These are phyloP conservation scores for Leptomonas pyrrhocoris DNA, from an alignment of 208 protist species.

Conservation along the genomic window DNA sequence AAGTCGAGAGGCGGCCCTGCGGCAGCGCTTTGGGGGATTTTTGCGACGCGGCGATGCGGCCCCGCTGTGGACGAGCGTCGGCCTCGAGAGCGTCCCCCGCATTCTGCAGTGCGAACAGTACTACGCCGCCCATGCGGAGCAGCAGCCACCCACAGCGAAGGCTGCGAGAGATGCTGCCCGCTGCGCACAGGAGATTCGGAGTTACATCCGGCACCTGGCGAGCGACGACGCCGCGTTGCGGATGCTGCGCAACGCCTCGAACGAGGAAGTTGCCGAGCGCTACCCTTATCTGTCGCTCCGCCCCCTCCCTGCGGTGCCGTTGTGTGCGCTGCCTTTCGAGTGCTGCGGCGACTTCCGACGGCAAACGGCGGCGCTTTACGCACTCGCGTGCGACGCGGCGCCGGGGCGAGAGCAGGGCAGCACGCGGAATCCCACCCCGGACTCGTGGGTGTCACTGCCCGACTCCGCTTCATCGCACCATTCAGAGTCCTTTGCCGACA, in stretches of 20 bases:
- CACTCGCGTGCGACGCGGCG: not conserved
- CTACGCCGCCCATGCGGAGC: not conserved
- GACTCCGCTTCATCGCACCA: not conserved
- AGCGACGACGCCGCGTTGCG: conserved; percentile 23
- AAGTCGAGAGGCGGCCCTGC: conserved; percentile 19
- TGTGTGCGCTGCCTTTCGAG: conserved; percentile 26
- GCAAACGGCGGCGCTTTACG: conserved; percentile 6
- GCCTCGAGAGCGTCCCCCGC: conserved; percentile 25
- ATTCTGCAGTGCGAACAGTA: conserved; percentile 35
- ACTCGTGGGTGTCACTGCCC: not conserved
- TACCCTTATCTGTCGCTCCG: conserved; percentile 26
- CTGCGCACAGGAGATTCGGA: conserved; percentile 23
- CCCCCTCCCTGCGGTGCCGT: conserved; percentile 10
- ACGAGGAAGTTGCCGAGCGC: conserved; percentile 30
- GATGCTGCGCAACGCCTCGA: conserved; percentile 9
- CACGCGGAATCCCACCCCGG: not conserved
- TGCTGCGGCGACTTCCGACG: conserved; percentile 19
- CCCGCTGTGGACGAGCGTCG: conserved; percentile 18
- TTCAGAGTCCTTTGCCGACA: not conserved
- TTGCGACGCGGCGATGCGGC: conserved; percentile 9
- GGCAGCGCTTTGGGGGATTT: conserved; percentile 36
- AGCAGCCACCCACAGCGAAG: not conserved
- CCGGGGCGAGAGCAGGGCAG: not conserved
- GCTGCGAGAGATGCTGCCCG: conserved; percentile 3
- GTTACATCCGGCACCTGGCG: conserved; percentile 15